Conservation (phyloP, 129 eudicot genomes). For the Cynara cardunculus region DNA sequence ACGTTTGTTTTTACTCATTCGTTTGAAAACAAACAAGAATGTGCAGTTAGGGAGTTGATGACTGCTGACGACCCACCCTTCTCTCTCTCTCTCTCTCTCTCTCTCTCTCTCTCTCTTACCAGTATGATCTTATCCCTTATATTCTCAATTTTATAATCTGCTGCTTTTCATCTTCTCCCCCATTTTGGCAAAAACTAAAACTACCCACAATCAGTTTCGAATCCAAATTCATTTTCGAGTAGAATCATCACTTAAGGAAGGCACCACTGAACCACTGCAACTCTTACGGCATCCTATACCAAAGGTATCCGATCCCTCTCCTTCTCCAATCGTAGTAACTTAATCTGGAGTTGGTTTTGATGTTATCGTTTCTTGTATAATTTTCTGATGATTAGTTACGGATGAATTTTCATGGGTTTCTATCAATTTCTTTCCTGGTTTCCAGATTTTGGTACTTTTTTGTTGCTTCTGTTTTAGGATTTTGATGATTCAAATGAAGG, state of each 20-base stretch:
- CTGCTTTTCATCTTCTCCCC: slow-evolving; percentile 8
- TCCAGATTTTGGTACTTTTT: background rate
- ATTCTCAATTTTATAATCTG: background rate
- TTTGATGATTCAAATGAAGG: background rate
- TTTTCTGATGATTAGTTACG: background rate
- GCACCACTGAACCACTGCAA: background rate
- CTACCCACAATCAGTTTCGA: background rate
- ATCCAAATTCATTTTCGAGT: slow-evolving; percentile 1
- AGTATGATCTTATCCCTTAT: slow-evolving; percentile 3
- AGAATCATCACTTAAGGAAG: background rate
- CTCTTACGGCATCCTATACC: background rate
- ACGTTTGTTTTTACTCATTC: background rate
- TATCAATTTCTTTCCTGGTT: background rate
- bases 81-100: slow-evolving; percentile 1
- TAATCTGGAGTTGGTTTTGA: background rate
- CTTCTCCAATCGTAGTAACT: background rate
- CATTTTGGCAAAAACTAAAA: slow-evolving; percentile 14
- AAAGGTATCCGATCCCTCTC: background rate
- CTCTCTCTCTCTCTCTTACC: slow-evolving; percentile 3
- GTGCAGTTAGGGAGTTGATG: background rate
- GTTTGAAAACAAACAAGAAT: background rate
- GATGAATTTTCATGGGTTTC: background rate
- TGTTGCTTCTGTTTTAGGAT: background rate
- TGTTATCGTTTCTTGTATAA: background rate
- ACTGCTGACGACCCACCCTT: background rate